These are phyloP conservation scores for Chytriomyces confervae DNA, from an alignment of 192 early-diverging fungal species.

Conservation along the genomic window DNA sequence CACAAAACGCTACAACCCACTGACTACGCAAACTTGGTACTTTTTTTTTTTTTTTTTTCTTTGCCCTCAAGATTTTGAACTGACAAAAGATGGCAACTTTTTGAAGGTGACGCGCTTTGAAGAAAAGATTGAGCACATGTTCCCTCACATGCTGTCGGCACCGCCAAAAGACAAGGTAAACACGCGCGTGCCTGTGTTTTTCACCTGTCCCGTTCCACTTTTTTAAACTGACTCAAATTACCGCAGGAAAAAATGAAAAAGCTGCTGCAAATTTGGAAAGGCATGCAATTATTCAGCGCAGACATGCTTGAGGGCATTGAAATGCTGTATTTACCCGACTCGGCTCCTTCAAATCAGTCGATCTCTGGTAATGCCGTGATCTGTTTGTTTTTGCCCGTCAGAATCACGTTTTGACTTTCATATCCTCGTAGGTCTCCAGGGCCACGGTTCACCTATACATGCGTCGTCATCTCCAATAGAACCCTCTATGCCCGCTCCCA, in stretches of 20 bases:
- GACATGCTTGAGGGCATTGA: constrained; percentile 41
- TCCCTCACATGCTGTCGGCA: constrained; percentile 51
- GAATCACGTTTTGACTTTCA: background rate
- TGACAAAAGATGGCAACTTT: too few relatives aligned
- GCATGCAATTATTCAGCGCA: constrained; percentile 44
- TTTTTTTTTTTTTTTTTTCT: constrained; percentile 3
- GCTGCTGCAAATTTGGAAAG: constrained; percentile 55
- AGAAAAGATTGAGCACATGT: constrained; percentile 52
- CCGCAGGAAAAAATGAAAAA: constrained; percentile 58
- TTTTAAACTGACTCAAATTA: constrained; percentile 19
- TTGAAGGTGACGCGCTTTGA: constrained; percentile 46
- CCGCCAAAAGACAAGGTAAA: constrained; percentile 53
- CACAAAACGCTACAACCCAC: constrained; percentile 37
- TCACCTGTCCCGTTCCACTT: too few relatives aligned
- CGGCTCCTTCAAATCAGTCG: background rate
- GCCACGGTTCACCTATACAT: constrained; percentile 10
- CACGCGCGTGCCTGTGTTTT: too few relatives aligned
- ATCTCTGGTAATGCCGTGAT: too few relatives aligned
- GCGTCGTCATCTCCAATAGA: constrained; percentile 20
- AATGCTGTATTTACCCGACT: constrained; percentile 45
- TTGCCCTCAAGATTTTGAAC: background rate
- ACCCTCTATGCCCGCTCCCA: background rate
- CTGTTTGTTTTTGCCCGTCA: too few relatives aligned
- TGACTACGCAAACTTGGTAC: constrained; percentile 27
- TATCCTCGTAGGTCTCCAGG: constrained; percentile 17